phyloP scores from a whole-genome alignment of 306 rosid species.

The Vachellia pachyceras region DNA sequence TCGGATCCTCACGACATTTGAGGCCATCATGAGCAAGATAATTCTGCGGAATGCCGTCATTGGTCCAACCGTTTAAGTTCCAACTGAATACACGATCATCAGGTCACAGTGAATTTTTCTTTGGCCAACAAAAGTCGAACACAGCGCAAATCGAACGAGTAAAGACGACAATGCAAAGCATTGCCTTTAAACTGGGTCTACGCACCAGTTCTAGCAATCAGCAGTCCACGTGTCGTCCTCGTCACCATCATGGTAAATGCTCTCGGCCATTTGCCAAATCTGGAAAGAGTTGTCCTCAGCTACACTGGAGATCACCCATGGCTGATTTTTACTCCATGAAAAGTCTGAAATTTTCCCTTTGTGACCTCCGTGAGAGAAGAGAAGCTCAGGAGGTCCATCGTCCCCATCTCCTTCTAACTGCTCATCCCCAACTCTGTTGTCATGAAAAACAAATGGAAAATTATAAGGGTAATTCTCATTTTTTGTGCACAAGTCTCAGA shows the following conservation, averaged over 20 bases:
- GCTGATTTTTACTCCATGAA: conserved; percentile 79
- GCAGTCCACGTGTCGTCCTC: conserved; percentile 42
- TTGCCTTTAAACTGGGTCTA: not conserved
- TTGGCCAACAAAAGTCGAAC: not conserved
- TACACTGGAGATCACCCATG: conserved; percentile 90
- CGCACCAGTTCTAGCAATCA: conserved; percentile 15
- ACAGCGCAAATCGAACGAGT: not conserved
- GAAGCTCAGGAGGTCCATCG: conserved; percentile 90
- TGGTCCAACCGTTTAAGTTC: not conserved
- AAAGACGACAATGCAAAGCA: not conserved
- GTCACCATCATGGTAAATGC: conserved; percentile 62
- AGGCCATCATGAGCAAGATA: not conserved
- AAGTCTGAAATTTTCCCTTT: conserved; percentile 91
- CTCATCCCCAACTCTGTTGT: conserved; percentile 81
- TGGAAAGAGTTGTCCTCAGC: conserved; percentile 90
- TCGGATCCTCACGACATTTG: not conserved
- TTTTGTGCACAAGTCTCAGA: not conserved
- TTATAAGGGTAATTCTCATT: not conserved
- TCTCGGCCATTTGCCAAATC: conserved; percentile 88
- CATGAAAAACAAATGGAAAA: conserved; percentile 11
- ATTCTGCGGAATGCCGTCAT: not conserved
- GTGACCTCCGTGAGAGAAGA: conserved; percentile 90
- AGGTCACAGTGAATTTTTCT: not conserved
- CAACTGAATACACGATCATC: not conserved
- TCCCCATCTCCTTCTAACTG: conserved; percentile 83